Evolutionary conservation across 495 filamentous ascomycete species (phyloP), one percentile per base, ranked within the genome.

Genomic region (Podospora didyma): DNA sequence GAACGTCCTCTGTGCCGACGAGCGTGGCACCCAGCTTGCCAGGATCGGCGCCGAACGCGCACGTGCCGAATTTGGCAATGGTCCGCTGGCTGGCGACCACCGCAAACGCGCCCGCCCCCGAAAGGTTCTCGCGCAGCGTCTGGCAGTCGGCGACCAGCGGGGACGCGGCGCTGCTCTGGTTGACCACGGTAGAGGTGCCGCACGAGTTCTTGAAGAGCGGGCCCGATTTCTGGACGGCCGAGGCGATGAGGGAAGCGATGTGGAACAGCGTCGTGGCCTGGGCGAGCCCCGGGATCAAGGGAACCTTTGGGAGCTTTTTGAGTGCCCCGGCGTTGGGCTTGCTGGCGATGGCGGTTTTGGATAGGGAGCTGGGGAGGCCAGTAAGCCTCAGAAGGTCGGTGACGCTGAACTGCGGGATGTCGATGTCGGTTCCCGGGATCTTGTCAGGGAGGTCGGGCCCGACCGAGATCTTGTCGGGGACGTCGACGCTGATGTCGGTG

Each of bases 121-220:
- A 2, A 6, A 52, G 34, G 50, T 52, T 52, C 17, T 1, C 39
- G 20, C 34, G 20, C 14, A 52, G 17, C 1, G 4, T 7, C 39
- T 41, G 41, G 46, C 57, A 59, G 45, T 59, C 57, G 2, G 2
- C 11, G 4, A 50, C 34, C 0, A 20, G 12, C 2, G 51, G 57
- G 6, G 51, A 54, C 5, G 46, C 57, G 35, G 17, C 51, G 0
- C 0, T 5, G 20, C 44, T 45, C 24, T 46, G 35, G 46, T 42
- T 19, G 1, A 17, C 46, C 4, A 50, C 55, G 16, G 24, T 46
- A 10, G 57, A 46, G 20, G 19, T 24, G 35, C 46, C 34, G 35
- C 57, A 59, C 35, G 12, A 2, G 24, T 55, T 22, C 16, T 3
- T 20, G n/a, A 42, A 42, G 7, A 42, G 31, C 50, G 21, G 50